Evolutionary conservation across 2,329 filamentous ascomycete genomes (phyloP), one percentile per base, ranked within the genome.

Genomic region (Ustulina deusta): DNA sequence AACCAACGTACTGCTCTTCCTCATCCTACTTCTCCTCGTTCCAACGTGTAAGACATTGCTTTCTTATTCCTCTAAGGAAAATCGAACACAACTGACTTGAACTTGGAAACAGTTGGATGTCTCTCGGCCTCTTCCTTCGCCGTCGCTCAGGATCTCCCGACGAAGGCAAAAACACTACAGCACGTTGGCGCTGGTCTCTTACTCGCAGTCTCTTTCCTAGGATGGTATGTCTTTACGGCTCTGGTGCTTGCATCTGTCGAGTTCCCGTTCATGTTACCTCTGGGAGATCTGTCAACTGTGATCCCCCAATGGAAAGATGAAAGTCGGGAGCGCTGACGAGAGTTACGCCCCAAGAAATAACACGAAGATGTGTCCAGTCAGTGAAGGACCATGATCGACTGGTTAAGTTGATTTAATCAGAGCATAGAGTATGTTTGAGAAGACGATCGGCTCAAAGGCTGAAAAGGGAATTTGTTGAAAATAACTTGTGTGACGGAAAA

Each of bases 61-160:
- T 20, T 27, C 20, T 10, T 46, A 4, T 20, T 9, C 20, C 4
- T 27, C 10, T 10, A 20, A n/a, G 2, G 1, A 13, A 13, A 36
- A 27, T 7, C 2, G 38, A 55, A 13, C 51, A 32, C 2, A 22
- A 1, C 49, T 63, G 11, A 63, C 29, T 17, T 29, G 10, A 13
- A 27, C 20, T 56, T 49, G n/a, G 42, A 63, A 56, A 56, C 3
- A 56, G 51, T 63, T 49, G 60, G 10, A 32, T 48, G n/a, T 49
- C 60, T 63, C 29, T 55, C 60, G 3, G 60, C 13, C 38, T 63
- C 60, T 9, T 63, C 56, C 29, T 63, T 63, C 9, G 60, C 60
- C 9, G 51, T 49, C 22, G n/a, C 60, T 29, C 60, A 56, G 3
- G 38, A 15, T 61, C 59, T 61, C 17, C 22, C 60, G 6, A 10